Evolutionary conservation across 176 grass and related monocot genomes (phyloP), one percentile per base, ranked within the genome.

Genomic region (Oropetium thomaeum): DNA sequence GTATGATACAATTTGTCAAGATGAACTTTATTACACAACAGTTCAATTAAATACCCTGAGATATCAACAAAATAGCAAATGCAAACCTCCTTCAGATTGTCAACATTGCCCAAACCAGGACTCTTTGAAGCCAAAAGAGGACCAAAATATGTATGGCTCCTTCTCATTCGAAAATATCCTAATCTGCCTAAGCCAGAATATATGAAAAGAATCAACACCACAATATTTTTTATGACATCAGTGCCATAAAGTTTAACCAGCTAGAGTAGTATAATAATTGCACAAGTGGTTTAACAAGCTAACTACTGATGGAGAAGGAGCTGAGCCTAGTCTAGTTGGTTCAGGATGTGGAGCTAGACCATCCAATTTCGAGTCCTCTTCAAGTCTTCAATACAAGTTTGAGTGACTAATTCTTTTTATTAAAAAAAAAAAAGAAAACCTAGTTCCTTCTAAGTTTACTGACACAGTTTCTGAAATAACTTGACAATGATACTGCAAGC

Each of bases 101-200:
- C 79, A 20, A 76, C 69, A 38, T 58, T 86, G 31, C 79, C 83
- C 74, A 90, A 82, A 69, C 75, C 69, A 53, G 67, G 74, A 27
- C 87, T 86, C 54, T 62, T 85, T 5, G 87, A 39, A 0, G 78
- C 83, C 20, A 70, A 69, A 49, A 85, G 68, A 53, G 41, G 43
- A 28, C 58, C 42, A 74, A 44, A 38, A 11, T 49, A 55, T 25
- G 30, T 55, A n/a, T 64, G 54, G 5, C 28, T 48, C 29, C n/a
- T 75, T 77, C 69, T 82, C 44, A 60, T 12, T 20, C 61, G 32
- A 17, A 78, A 40, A 29, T 65, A 79, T 48, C 68, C 54, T 37
- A 68, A 58, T 74, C 83, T 89, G 81, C 81, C 65, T 75, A 83
- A 84, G 58, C 44, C 81, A 51, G 58, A 81, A 81, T 13, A 78